Base-by-base conservation (phyloP, 2,329 filamentous ascomycete species). In the Penicillium sp. region DNA sequence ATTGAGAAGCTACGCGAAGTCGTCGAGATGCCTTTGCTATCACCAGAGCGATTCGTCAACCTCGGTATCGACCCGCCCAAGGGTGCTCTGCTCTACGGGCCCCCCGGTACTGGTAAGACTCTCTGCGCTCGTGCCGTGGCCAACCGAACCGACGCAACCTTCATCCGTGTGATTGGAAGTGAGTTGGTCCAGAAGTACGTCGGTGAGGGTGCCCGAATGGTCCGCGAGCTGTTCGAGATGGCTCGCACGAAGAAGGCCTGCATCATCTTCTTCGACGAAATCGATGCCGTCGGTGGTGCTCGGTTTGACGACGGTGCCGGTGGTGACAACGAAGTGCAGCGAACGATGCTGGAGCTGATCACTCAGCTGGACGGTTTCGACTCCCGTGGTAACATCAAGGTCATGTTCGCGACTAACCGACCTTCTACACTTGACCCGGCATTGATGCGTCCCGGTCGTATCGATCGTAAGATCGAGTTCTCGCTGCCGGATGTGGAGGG, bases 251-350 rank as follows among this genome's bases (percentile, higher is more conserved):
- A 98, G 81, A 98, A 98, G 75, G 93, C 93, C 0, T 98, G 93
- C 72, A 98, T 98, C 67, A 98, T 98, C 74, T 98, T 98, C 83
- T 95, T 95, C 65, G 93, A 98, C 69, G 93, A 98, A 75, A 93
- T 97, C 53, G 91, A 97, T 69, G 91, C 91, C 40, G 88, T 97
- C 45, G 91, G 91, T 66, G 91, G 91, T 60, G 91, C 91, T 31
- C 88, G 91, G 70, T 96, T 97, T 67, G 91, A 97, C 63, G 91
- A 97, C 61, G 91, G 91, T 57, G 91, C 91, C 53, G 91, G 91
- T 61, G 91, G 91, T 64, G 91, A 97, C 72, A 97, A 97, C 67
- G 91, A 97, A 70, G 91, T 97, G 6, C 91, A 97, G 72, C 80
- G 91, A 75, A 97, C 91, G 56, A 97, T 97, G 91, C 74, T 97